A percentile compares a stretch with the other conserved stretches of the same genome.
Evolutionary conservation across 371 early-diverging fungal genomes (phyloP).

Genomic region (Lichtheimia corymbifera): DNA sequence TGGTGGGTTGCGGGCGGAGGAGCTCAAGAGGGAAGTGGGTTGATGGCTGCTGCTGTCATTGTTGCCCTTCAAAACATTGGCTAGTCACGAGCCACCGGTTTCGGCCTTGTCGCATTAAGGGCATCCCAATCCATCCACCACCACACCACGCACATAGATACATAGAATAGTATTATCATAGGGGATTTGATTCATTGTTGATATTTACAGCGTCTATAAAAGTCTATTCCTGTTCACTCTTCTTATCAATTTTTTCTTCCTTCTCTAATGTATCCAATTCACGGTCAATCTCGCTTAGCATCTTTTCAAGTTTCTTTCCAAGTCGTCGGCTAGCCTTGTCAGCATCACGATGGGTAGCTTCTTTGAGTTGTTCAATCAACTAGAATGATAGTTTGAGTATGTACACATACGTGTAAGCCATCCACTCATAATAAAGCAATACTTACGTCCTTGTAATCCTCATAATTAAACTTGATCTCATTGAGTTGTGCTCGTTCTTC

Average conservation of each 20-base stretch:
- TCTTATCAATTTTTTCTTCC: constrained; percentile 8
- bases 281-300: constrained; percentile 67
- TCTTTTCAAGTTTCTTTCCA: constrained; percentile 63
- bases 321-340: constrained; percentile 57
- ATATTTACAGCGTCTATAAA: too few species aligned
- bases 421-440: not conserved
- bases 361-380: constrained; percentile 61
- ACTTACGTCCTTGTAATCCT: constrained; percentile 65
- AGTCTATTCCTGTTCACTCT: not conserved
- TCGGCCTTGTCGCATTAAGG: too few species aligned
- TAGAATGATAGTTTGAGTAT: constrained; percentile 4
- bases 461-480: constrained; percentile 62
- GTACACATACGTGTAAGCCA: not conserved
- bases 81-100: too few species aligned
- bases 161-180: too few species aligned
- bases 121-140: too few species aligned
- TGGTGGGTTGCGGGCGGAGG: too few species aligned
- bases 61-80: too few species aligned
- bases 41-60: too few species aligned
- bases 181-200: too few species aligned
- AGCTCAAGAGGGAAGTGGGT: too few species aligned
- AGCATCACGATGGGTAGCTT: constrained; percentile 55
- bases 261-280: constrained; percentile 65
- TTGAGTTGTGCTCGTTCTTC: constrained; percentile 69
- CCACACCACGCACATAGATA: too few species aligned